phyloP scores from a whole-genome alignment of 2,329 filamentous ascomycete species.

The Neophaeococcomyces mojaviensis region DNA sequence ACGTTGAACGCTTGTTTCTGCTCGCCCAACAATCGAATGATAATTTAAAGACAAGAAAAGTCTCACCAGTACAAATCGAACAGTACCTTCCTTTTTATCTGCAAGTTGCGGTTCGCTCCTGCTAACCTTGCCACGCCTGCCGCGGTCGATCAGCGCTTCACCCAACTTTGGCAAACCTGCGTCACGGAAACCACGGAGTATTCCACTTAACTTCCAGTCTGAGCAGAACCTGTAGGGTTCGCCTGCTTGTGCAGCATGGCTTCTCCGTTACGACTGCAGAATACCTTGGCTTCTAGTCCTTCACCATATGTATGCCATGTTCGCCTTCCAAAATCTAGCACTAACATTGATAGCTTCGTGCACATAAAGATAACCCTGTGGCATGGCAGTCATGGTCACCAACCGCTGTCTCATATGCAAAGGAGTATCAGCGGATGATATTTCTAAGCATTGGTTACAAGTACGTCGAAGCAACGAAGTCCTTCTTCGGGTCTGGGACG shows the following conservation, averaged over 20 bases:
- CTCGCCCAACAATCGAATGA: neutral
- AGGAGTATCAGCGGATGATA: conserved; percentile 74
- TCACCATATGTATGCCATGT: conserved; percentile 56
- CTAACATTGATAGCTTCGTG: conserved; percentile 48
- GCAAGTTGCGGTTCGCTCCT: neutral
- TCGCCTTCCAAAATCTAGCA: neutral
- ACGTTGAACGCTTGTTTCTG: neutral
- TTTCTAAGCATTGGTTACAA: conserved; percentile 94
- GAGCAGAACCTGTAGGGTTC: too few species aligned
- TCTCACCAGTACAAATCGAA: neutral
- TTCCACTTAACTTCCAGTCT: too few species aligned
- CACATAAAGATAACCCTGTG: conserved; percentile 72
- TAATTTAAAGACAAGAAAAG: neutral
- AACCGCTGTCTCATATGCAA: conserved; percentile 68
- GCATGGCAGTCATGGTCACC: conserved; percentile 85
- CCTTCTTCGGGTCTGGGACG: neutral
- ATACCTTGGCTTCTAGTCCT: conserved; percentile 34
- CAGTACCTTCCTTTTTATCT: neutral
- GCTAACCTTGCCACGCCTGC: neutral
- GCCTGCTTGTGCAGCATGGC: conserved; percentile 1
- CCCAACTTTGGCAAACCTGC: too few species aligned
- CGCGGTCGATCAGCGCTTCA: too few species aligned
- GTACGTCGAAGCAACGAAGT: conserved; percentile 45
- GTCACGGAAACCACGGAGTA: too few species aligned
- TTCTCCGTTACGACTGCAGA: conserved; percentile 14